phyloP scores from a whole-genome alignment of 441 rosid species.

The Isatis lusitanica region DNA sequence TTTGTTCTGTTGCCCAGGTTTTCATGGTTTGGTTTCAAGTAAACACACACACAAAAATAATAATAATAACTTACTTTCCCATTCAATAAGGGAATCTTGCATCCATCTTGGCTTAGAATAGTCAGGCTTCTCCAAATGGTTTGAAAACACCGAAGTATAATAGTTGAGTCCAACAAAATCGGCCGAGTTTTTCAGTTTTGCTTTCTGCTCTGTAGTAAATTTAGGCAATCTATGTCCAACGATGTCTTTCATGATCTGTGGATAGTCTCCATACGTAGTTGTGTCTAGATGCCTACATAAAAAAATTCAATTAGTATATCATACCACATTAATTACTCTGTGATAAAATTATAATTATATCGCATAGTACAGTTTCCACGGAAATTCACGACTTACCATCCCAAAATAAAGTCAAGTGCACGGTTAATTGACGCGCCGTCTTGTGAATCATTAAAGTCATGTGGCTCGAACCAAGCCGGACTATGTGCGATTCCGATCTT shows the following conservation, averaged over 20 bases:
- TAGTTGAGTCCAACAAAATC: conserved; percentile 52
- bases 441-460: conserved; percentile 12
- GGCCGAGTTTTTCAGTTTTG: conserved; percentile 38
- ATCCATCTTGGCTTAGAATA: background rate
- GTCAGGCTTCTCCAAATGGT: conserved; percentile 10
- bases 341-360: no score
- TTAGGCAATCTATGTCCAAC: conserved; percentile 46
- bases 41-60: no score
- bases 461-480: conserved; percentile 36
- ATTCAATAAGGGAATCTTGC: conserved; percentile 30
- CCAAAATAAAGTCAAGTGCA: conserved; percentile 35
- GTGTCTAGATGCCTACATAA: conserved; percentile 37
- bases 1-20: background rate
- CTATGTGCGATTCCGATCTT: conserved; percentile 34
- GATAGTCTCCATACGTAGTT: conserved; percentile 41
- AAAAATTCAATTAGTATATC: no score
- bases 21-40: background rate
- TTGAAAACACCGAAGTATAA: conserved; percentile 40
- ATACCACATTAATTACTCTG: no score
- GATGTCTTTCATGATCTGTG: conserved; percentile 37
- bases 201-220: conserved; percentile 34
- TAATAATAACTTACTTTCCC: conserved; percentile 25
- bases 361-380: no score
- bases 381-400: conserved; percentile 30
- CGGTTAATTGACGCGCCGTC: conserved; percentile 21